A percentile compares a stretch with the other conserved stretches of the same genome.
phyloP scores from a whole-genome alignment of 2,329 filamentous ascomycete genomes.

The Pseudogymnoascus sp. region DNA sequence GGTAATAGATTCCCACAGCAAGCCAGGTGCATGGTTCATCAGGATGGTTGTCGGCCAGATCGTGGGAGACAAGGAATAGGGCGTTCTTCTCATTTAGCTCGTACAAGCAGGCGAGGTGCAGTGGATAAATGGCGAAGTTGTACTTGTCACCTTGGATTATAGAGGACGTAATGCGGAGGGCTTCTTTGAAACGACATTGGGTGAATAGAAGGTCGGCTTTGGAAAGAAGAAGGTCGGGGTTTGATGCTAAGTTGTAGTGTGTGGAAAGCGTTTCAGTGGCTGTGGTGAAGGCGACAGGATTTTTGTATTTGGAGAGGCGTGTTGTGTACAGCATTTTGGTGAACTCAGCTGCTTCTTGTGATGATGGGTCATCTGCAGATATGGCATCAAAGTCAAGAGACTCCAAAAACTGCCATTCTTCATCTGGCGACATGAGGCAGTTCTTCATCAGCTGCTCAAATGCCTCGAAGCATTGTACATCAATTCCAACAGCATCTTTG shows the following conservation, averaged over 20 bases:
- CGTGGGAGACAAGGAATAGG: conserved; percentile 86
- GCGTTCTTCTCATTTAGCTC: conserved; percentile 82
- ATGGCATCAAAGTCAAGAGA: conserved; percentile 84
- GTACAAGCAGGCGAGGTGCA: conserved; percentile 86
- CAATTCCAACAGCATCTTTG: conserved; percentile 92
- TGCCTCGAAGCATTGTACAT: conserved; percentile 96
- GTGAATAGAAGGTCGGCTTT: conserved; percentile 89
- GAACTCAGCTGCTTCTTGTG: conserved; percentile 87
- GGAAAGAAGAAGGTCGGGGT: conserved; percentile 84
- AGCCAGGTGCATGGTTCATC: conserved; percentile 90
- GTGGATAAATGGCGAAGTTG: conserved; percentile 81
- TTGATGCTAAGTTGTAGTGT: conserved; percentile 80
- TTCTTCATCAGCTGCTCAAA: conserved; percentile 98
- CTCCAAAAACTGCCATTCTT: conserved; percentile 66
- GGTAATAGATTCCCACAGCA: conserved; percentile 91
- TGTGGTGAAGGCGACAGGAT: conserved; percentile 72
- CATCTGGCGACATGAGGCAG: conserved; percentile 71
- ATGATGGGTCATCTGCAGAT: conserved; percentile 56
- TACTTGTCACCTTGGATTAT: conserved; percentile 81
- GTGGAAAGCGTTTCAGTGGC: conserved; percentile 88
- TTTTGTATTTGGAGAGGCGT: conserved; percentile 88
- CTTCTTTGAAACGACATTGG: conserved; percentile 87
- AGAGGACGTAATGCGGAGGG: conserved; percentile 73
- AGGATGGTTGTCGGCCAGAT: conserved; percentile 84
- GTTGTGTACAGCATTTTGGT: conserved; percentile 96